Conservation (phyloP, 2,329 filamentous ascomycete species). For the Hypoxylon sp. region DNA sequence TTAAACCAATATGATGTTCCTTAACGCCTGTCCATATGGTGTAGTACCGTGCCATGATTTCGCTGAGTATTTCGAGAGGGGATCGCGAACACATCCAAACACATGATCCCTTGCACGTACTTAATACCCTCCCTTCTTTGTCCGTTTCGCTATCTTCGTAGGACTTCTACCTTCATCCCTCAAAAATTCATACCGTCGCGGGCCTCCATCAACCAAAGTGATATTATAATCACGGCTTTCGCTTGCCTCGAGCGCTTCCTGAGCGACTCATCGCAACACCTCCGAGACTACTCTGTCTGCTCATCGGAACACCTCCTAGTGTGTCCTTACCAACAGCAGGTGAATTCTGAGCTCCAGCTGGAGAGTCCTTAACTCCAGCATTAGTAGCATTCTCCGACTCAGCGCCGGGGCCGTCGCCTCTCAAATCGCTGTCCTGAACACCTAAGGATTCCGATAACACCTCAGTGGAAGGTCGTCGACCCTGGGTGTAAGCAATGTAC, state of each 20-base stretch:
- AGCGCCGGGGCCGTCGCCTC: conserved; percentile 59
- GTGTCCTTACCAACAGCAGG: conserved; percentile 45
- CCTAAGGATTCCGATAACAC: conserved; percentile 66
- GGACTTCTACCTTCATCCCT: neutral
- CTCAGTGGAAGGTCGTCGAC: conserved; percentile 64
- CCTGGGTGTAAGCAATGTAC: conserved; percentile 64
- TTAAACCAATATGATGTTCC: conserved; percentile 15
- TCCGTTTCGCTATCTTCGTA: neutral
- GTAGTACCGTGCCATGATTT: neutral
- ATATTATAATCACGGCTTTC: conserved; percentile 43
- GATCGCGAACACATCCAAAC: conserved; percentile 7
- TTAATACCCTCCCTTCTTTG: neutral
- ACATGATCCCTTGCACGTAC: neutral
- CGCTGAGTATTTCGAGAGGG: conserved; percentile 4
- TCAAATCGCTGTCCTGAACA: conserved; percentile 61
- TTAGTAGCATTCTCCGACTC: conserved; percentile 41
- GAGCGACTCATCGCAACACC: conserved; percentile 71
- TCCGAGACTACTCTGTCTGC: conserved; percentile 68
- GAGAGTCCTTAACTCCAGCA: conserved; percentile 43
- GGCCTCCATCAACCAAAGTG: neutral
- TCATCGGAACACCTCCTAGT: conserved; percentile 64
- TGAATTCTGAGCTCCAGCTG: conserved; percentile 45
- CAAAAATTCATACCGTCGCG: neutral
- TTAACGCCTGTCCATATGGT: conserved; percentile 22
- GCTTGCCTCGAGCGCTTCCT: conserved; percentile 63